Base-by-base conservation (phyloP, 768 basidiomycete species). In the Saitozyma podzolica region DNA sequence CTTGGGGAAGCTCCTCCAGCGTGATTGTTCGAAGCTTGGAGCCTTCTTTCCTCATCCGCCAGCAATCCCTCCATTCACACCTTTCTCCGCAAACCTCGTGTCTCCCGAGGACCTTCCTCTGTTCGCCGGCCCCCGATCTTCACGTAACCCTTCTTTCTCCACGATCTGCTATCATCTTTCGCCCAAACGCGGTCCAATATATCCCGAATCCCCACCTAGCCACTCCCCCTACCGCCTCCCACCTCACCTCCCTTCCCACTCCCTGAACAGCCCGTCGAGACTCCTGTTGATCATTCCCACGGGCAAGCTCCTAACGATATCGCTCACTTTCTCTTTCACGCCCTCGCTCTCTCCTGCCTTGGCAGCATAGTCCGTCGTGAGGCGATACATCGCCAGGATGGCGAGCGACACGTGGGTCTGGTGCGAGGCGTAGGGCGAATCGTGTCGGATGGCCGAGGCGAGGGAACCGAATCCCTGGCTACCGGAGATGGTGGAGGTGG, bases 391-490 rank as follows among this genome's bases (percentile, higher is more conserved):
- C 13, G 93, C 92, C 55, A 98, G 83, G 10, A 98, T 90, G 9
- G 94, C 93, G 40, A 98, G 85, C 9, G 91, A 91, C 20, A 95
- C 89, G 68, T 94, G 93, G 0, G 93, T 97, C 81, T 99, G 95
- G 72, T 94, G 91, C 47, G 86, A 83, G 17, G 87, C 88, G 72
- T 92, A 91, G 11, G 90, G 86, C 4, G 91, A 89, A 48, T 86
- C 86, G n/a, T 85, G 86, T 6, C 85, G 82, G 54, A 91, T 82
- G 42, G 74, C 62, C 5, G 70, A 66, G 5, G 74, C 72, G 47
- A 79, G 67, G 0, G 76, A 64, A 9, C 75, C 72, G 90, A 83
- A 13, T 17, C 42, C 45, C 41, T 40, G 13, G 56, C 48, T 43
- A 41, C 51, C 42, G 50, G 55, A 53, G 29, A 5, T 59, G 11